A percentile compares a stretch with the other conserved stretches of the same genome.
Conservation (phyloP, 1,284 basidiomycete genomes). For the Earliella scabrosa region DNA sequence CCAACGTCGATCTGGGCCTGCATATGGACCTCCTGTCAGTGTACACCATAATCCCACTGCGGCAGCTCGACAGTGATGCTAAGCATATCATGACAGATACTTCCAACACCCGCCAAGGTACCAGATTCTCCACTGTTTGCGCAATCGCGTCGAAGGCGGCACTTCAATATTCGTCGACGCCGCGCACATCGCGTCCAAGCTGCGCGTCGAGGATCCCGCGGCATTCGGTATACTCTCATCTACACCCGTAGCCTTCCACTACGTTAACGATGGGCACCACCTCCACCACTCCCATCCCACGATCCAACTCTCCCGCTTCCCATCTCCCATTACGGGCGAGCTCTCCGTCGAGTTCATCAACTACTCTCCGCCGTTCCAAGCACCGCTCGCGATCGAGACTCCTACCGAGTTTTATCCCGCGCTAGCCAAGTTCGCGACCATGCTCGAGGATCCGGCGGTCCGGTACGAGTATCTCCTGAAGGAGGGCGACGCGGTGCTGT, state of each 20-base stretch:
- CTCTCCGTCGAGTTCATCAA: slow-evolving; percentile 70
- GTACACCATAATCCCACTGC: background rate
- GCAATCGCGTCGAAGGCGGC: slow-evolving; percentile 85
- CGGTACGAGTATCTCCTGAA: slow-evolving; percentile 71
- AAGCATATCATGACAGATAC: slow-evolving; percentile 56
- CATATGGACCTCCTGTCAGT: slow-evolving; percentile 93
- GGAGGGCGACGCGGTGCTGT: slow-evolving; percentile 89
- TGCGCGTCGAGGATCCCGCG: slow-evolving; percentile 55
- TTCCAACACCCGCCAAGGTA: slow-evolving; percentile 90
- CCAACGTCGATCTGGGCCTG: slow-evolving; percentile 85
- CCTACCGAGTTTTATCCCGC: slow-evolving; percentile 68
- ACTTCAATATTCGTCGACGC: slow-evolving; percentile 90
- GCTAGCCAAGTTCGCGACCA: slow-evolving; percentile 62
- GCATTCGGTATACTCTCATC: slow-evolving; percentile 65
- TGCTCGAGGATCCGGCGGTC: slow-evolving; percentile 61
- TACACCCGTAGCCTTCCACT: slow-evolving; percentile 84
- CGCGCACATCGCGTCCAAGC: slow-evolving; percentile 64
- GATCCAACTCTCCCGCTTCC: slow-evolving; percentile 61
- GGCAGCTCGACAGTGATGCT: background rate
- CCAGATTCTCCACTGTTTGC: slow-evolving; percentile 90
- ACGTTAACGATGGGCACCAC: slow-evolving; percentile 90
- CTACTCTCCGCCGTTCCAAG: slow-evolving; percentile 97
- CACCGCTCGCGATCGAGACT: slow-evolving; percentile 63
- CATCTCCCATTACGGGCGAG: slow-evolving; percentile 13
- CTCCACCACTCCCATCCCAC: slow-evolving; percentile 82